Conservation (phyloP, 495 filamentous ascomycete genomes). For the Barbatosphaeria neglecta region DNA sequence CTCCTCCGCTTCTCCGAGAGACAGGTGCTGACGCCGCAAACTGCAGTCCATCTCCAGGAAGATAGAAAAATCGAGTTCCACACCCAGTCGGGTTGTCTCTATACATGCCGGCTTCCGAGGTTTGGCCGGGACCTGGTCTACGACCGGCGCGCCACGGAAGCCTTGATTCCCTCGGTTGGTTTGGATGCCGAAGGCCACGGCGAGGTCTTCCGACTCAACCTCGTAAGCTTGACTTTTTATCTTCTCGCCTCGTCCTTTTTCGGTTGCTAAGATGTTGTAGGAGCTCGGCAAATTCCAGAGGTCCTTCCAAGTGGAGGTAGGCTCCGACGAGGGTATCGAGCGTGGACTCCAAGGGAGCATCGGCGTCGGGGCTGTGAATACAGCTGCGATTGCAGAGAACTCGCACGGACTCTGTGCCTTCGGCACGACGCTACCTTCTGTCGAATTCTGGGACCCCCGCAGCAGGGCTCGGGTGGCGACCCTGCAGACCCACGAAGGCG, state of each 20-base stretch:
- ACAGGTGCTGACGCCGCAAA: background rate
- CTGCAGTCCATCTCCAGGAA: constrained; percentile 65
- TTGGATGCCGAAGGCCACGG: constrained; percentile 72
- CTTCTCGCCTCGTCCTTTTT: background rate
- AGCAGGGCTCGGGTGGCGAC: constrained; percentile 71
- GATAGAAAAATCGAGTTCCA: constrained; percentile 92
- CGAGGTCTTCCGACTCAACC: constrained; percentile 85
- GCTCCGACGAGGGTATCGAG: constrained; percentile 61
- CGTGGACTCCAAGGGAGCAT: constrained; percentile 75
- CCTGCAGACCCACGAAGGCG: constrained; percentile 50
- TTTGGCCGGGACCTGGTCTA: constrained; percentile 88
- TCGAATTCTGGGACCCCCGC: constrained; percentile 91
- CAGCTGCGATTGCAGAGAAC: constrained; percentile 75
- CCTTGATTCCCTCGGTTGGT: constrained; percentile 77
- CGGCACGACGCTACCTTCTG: constrained; percentile 88
- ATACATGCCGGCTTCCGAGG: constrained; percentile 74
- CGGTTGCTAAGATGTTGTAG: background rate
- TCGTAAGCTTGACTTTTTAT: constrained; percentile 38
- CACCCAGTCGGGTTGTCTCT: constrained; percentile 78
- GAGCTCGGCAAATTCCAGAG: constrained; percentile 81
- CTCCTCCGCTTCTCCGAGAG: constrained; percentile 15
- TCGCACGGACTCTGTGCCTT: constrained; percentile 89
- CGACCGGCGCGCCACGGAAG: constrained; percentile 75
- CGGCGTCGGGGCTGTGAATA: constrained; percentile 73
- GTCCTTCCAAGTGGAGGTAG: constrained; percentile 66